A percentile compares a stretch with the other conserved stretches of the same genome.
phyloP scores from a whole-genome alignment of 2,329 filamentous ascomycete genomes.

The Stachybotrys chartarum region DNA sequence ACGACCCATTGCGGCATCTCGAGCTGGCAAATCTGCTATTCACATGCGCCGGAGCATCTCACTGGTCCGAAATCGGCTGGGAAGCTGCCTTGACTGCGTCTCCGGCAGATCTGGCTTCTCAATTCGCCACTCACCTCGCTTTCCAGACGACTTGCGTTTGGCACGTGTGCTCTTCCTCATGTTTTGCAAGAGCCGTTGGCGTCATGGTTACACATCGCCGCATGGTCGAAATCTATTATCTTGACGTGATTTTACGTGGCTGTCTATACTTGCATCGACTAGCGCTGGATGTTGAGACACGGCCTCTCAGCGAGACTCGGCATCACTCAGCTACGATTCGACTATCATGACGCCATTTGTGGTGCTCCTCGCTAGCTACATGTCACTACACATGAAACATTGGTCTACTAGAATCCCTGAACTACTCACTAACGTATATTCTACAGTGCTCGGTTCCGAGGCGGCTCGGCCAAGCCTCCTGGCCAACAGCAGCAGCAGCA shows the following conservation, averaged over 20 bases:
- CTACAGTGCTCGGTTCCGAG: conserved; percentile 53
- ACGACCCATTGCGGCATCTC: too few relatives aligned
- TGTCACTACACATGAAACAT: background rate
- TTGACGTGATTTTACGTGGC: background rate
- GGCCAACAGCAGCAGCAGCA: conserved; percentile 25
- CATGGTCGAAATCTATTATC: background rate
- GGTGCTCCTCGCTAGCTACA: too few relatives aligned
- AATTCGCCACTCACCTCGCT: background rate
- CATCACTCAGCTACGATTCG: conserved; percentile 1
- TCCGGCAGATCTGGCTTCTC: too few relatives aligned
- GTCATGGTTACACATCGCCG: background rate
- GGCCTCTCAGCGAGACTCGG: conserved; percentile 2
- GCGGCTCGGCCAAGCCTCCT: conserved; percentile 43
- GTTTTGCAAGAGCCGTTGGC: background rate
- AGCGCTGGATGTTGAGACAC: background rate
- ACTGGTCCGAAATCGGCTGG: too few relatives aligned
- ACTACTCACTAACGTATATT: conserved; percentile 16
- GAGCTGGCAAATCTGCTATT: too few relatives aligned
- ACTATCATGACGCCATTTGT: too few relatives aligned
- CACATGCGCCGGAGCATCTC: too few relatives aligned
- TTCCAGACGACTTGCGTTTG: background rate
- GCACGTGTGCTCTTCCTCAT: background rate
- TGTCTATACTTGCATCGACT: background rate
- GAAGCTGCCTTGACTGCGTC: too few relatives aligned
- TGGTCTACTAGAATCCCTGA: background rate